Conservation (phyloP, 2,329 filamentous ascomycete species). For the Alternaria consortialis region DNA sequence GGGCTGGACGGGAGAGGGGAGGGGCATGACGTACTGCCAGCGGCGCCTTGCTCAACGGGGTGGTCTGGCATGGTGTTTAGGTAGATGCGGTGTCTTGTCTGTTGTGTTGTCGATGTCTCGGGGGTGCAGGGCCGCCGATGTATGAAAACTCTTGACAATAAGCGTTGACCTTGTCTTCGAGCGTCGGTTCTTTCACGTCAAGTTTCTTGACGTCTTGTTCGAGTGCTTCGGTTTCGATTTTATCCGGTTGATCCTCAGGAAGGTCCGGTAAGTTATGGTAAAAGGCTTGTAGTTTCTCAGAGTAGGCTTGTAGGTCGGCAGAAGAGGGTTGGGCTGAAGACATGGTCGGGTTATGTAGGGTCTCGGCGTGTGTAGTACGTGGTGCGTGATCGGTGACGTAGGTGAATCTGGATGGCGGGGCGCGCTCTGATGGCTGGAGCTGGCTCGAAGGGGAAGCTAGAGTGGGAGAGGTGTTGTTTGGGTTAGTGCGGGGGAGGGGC, state of each 20-base stretch:
- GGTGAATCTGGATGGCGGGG: conserved; percentile 10
- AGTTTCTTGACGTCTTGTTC: conserved; percentile 17
- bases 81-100: conserved; percentile 14
- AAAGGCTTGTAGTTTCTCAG: conserved; percentile 15
- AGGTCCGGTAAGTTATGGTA: conserved; percentile 2
- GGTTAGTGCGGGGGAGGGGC: conserved; percentile 11
- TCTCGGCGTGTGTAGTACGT: conserved; percentile 6
- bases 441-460: conserved; percentile 4
- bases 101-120: conserved; percentile 6
- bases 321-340: conserved; percentile 10
- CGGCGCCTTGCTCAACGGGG: conserved; percentile 52
- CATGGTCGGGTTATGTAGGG: conserved; percentile 30
- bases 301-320: conserved; percentile 7
- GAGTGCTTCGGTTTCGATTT: neutral
- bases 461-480: conserved; percentile 12
- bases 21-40: conserved; percentile 47
- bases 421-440: conserved; percentile 2
- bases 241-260: neutral
- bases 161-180: conserved; percentile 12
- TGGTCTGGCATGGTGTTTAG: conserved; percentile 52
- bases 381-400: conserved; percentile 37
- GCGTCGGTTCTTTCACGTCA: conserved; percentile 6
- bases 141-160: conserved; percentile 17
- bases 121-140: conserved; percentile 17
- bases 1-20: neutral